Conservation (phyloP, 2,329 filamentous ascomycete genomes). For the Berkeleyomyces rouxiae region DNA sequence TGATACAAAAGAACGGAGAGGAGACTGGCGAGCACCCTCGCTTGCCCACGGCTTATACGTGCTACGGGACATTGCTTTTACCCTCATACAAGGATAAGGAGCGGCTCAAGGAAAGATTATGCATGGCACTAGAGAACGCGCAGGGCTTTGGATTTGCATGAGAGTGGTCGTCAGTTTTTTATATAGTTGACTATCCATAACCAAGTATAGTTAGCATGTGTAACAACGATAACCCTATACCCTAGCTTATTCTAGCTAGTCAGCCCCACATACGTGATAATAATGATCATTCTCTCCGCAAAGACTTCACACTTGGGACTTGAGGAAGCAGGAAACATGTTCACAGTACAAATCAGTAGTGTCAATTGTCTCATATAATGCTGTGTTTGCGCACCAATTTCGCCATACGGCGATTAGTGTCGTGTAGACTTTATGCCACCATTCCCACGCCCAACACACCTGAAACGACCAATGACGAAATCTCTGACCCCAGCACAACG, state of each 20-base stretch:
- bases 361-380: neutral
- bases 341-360: neutral
- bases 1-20: constrained; percentile 60
- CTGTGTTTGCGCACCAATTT: neutral
- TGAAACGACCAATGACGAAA: neutral
- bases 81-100: constrained; percentile 64
- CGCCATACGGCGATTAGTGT: neutral
- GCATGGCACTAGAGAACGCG: constrained; percentile 74
- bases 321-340: neutral
- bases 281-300: neutral
- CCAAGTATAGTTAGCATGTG: neutral
- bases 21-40: constrained; percentile 36
- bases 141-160: constrained; percentile 77
- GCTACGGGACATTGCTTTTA: constrained; percentile 74
- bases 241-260: neutral
- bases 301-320: neutral
- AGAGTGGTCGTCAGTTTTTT: constrained; percentile 6
- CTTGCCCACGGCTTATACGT: constrained; percentile 79
- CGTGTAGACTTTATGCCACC: neutral
- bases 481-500: neutral
- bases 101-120: constrained; percentile 55
- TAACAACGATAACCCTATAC: neutral
- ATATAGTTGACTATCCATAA: neutral
- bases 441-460: neutral
- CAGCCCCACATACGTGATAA: neutral